Evolutionary conservation across 345 rosid species (phyloP).

Genomic region (Corymbia maculata): DNA sequence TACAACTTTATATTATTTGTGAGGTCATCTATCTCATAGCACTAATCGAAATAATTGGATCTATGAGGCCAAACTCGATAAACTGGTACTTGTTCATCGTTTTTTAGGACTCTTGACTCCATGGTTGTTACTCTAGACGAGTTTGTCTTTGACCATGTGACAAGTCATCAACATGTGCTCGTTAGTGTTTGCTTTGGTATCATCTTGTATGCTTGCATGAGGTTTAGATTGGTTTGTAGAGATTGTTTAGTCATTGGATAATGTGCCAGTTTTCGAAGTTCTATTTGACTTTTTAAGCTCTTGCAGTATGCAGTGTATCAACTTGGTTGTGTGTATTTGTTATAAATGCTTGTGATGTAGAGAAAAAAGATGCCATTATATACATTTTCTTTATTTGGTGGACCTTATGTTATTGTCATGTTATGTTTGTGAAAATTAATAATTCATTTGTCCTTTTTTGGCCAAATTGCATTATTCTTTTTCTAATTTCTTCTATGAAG

Average conservation of each 20-base stretch:
- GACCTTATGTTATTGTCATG: background rate
- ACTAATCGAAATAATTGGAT: background rate
- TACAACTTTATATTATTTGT: background rate
- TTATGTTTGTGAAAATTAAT: background rate
- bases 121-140: background rate
- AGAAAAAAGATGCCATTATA: background rate
- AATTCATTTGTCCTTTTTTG: background rate
- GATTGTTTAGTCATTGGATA: background rate
- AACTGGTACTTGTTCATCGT: background rate
- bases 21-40: background rate
- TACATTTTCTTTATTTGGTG: background rate
- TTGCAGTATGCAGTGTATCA: background rate
- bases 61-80: background rate
- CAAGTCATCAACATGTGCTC: background rate
- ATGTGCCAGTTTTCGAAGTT: background rate
- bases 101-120: background rate
- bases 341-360: background rate
- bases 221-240: background rate
- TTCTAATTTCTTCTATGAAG: background rate
- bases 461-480: background rate
- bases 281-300: background rate
- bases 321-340: background rate
- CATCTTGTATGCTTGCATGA: background rate
- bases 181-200: background rate
- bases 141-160: background rate